Conservation (phyloP, 495 filamentous ascomycete species). For the Trichocladium antarcticum region DNA sequence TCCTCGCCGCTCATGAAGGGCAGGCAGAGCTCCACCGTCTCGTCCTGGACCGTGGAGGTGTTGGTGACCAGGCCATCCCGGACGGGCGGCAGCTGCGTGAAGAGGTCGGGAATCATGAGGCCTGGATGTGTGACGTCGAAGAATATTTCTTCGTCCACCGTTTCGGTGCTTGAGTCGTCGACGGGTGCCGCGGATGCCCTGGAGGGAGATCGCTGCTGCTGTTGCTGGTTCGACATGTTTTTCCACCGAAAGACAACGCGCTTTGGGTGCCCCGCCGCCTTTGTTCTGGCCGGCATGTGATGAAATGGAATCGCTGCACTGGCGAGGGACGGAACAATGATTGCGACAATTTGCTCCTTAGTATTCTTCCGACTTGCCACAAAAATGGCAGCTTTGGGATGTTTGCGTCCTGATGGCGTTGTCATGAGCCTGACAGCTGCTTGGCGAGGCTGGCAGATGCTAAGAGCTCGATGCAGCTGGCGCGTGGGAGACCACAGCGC, state of each 20-base stretch:
- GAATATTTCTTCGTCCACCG: constrained; percentile 17
- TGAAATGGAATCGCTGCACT: neutral
- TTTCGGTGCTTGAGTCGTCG: constrained; percentile 9
- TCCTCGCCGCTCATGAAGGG: constrained; percentile 50
- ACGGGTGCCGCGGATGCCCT: no score
- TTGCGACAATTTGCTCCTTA: neutral
- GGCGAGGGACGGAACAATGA: neutral
- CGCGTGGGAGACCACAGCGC: no score
- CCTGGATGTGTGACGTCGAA: neutral
- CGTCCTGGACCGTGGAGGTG: constrained; percentile 54
- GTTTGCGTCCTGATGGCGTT: constrained; percentile 8
- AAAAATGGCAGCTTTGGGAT: constrained; percentile 2
- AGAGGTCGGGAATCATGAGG: constrained; percentile 50
- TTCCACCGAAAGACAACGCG: constrained; percentile 12
- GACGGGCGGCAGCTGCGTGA: constrained; percentile 51
- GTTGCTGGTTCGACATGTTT: constrained; percentile 2
- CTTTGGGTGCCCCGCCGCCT: constrained; percentile 11
- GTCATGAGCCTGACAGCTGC: neutral
- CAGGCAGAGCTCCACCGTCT: constrained; percentile 56
- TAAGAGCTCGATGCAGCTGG: no score
- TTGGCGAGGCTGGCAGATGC: neutral
- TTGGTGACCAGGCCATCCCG: constrained; percentile 57
- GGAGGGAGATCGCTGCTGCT: neutral
- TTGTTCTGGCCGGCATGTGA: constrained; percentile 11
- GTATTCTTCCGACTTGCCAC: constrained; percentile 5